A percentile compares a stretch with the other conserved stretches of the same genome.
Evolutionary conservation across 2,329 filamentous ascomycete genomes (phyloP).

Genomic region (Lasiodiplodia sp.): DNA sequence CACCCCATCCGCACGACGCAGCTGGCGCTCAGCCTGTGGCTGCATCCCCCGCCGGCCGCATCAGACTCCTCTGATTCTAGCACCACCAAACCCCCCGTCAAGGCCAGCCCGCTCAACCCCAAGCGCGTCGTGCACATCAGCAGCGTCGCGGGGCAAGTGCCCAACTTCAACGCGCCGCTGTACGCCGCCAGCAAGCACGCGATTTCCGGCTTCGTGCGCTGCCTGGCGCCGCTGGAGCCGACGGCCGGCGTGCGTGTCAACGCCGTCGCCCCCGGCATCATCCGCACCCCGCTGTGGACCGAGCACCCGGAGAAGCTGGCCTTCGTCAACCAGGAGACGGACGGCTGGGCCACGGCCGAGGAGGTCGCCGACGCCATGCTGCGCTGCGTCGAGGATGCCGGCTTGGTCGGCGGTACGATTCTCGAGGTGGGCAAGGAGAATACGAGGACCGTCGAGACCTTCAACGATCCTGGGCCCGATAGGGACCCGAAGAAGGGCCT

Average conservation of each 20-base stretch:
- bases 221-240: slow-evolving; percentile 57
- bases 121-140: slow-evolving; percentile 56
- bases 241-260: slow-evolving; percentile 63
- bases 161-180: slow-evolving; percentile 49
- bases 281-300: slow-evolving; percentile 68
- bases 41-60: slow-evolving; percentile 40
- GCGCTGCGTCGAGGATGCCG: slow-evolving; percentile 58
- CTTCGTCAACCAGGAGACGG: slow-evolving; percentile 55
- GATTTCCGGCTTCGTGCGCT: slow-evolving; percentile 58
- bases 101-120: slow-evolving; percentile 48
- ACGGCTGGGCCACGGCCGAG: slow-evolving; percentile 67
- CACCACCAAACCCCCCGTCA: slow-evolving; percentile 31
- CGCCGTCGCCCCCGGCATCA: slow-evolving; percentile 66
- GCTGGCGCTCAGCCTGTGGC: slow-evolving; percentile 54
- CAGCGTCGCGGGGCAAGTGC: slow-evolving; percentile 53
- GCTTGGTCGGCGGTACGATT: slow-evolving; percentile 55
- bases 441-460: slow-evolving; percentile 58
- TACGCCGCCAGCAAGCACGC: slow-evolving; percentile 57
- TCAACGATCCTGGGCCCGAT: slow-evolving; percentile 62
- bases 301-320: slow-evolving; percentile 67
- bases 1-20: slow-evolving; percentile 58
- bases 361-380: slow-evolving; percentile 68
- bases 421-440: slow-evolving; percentile 63
- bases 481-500: slow-evolving; percentile 50
- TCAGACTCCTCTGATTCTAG: slow-evolving; percentile 28